phyloP scores from a whole-genome alignment of 495 filamentous ascomycete genomes.

The Thermochaetoides thermophila region DNA sequence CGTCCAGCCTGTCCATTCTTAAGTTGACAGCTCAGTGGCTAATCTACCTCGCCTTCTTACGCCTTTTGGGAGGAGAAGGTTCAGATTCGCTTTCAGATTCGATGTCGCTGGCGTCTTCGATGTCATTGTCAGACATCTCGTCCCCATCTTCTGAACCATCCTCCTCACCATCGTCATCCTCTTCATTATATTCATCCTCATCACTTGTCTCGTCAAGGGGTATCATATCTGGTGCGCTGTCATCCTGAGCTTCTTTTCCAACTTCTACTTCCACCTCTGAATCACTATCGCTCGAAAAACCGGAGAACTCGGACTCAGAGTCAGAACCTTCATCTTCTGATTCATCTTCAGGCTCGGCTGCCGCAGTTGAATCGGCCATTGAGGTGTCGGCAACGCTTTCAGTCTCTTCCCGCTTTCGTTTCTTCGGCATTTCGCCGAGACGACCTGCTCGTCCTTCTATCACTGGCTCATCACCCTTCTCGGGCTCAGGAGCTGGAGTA shows the following conservation, averaged over 20 bases:
- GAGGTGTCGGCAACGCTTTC: slow-evolving; percentile 24
- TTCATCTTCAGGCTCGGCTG: slow-evolving; percentile 10
- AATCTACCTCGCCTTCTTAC: slow-evolving; percentile 13
- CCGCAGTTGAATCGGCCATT: slow-evolving; percentile 12
- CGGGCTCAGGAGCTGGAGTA: slow-evolving; percentile 55
- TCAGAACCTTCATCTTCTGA: slow-evolving; percentile 11
- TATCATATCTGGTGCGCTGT: slow-evolving; percentile 34
- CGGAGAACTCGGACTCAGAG: slow-evolving; percentile 26
- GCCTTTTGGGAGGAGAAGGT: slow-evolving; percentile 12
- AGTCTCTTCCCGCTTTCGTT: slow-evolving; percentile 39
- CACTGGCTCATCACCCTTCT: slow-evolving; percentile 37
- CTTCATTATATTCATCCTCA: slow-evolving; percentile 22
- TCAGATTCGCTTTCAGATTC: slow-evolving; percentile 12
- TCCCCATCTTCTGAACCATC: slow-evolving; percentile 26
- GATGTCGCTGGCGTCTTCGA: slow-evolving; percentile 14
- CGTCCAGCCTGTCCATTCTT: not conserved
- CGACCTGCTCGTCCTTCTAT: slow-evolving; percentile 42
- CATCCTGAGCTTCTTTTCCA: slow-evolving; percentile 18
- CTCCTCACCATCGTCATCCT: slow-evolving; percentile 18
- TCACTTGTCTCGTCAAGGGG: slow-evolving; percentile 37
- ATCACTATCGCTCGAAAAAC: slow-evolving; percentile 36
- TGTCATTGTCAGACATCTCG: slow-evolving; percentile 10
- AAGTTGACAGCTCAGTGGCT: not conserved
- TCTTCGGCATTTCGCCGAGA: slow-evolving; percentile 44
- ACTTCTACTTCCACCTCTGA: slow-evolving; percentile 21